phyloP scores from a whole-genome alignment of 192 early-diverging fungal genomes.

The Powellomyces hirtus region DNA sequence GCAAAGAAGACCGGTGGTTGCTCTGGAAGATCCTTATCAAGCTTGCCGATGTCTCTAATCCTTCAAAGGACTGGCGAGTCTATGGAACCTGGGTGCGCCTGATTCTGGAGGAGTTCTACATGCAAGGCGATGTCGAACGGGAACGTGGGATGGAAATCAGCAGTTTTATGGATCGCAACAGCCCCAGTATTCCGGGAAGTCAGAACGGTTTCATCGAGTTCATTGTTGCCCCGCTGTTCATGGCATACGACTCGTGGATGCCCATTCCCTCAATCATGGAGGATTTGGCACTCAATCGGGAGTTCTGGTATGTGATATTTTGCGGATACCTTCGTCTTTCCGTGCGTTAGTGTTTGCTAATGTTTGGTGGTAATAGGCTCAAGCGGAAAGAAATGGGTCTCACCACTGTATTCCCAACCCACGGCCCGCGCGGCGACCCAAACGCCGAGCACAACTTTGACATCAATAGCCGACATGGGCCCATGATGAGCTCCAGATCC shows the following conservation, averaged over 20 bases:
- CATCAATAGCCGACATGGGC: background rate
- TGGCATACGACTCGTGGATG: conserved; percentile 36
- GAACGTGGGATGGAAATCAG: conserved; percentile 41
- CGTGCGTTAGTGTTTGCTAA: background rate
- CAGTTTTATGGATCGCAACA: conserved; percentile 54
- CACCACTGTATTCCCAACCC: background rate
- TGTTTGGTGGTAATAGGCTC: background rate
- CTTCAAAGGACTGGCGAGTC: conserved; percentile 43
- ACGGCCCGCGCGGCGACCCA: background rate
- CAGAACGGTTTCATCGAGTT: conserved; percentile 55
- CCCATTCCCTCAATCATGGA: conserved; percentile 32
- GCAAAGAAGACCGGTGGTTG: conserved; percentile 43
- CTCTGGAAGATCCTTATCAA: conserved; percentile 55
- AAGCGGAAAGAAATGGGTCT: background rate
- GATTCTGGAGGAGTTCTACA: conserved; percentile 48
- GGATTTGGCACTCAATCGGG: conserved; percentile 32
- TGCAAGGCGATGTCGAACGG: conserved; percentile 53
- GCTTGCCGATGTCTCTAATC: conserved; percentile 57
- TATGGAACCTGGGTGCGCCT: conserved; percentile 41
- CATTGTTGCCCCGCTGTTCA: conserved; percentile 43
- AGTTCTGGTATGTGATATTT: conserved; percentile 37
- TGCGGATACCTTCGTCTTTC: background rate
- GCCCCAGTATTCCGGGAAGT: conserved; percentile 43
- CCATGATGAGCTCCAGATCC: background rate
- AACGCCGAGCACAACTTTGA: no score